phyloP scores from a whole-genome alignment of 306 rosid genomes.

The Cicer arietinum region DNA sequence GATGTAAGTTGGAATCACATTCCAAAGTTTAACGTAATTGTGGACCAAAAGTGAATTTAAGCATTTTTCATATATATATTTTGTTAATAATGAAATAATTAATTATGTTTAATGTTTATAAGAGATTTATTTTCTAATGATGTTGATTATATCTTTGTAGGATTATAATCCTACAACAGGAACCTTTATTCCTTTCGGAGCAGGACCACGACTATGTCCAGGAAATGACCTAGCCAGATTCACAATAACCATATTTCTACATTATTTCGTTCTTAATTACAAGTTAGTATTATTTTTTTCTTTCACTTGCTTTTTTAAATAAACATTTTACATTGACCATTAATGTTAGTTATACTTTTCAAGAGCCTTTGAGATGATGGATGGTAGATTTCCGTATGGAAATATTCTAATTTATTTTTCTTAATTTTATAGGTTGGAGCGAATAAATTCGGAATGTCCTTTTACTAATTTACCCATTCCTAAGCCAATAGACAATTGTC shows the following conservation, averaged over 20 bases:
- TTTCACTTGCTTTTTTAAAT: not conserved
- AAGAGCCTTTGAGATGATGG: not conserved
- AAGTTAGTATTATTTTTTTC: not conserved
- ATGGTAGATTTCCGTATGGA: too few relatives aligned
- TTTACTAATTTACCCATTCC: not conserved
- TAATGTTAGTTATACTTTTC: too few relatives aligned
- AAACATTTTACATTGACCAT: too few relatives aligned
- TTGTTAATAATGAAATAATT: too few relatives aligned
- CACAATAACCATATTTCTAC: not conserved
- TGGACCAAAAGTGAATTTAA: too few relatives aligned
- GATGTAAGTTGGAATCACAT: not conserved
- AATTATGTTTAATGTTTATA: too few relatives aligned
- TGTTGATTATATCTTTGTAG: not conserved
- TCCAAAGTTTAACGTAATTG: too few relatives aligned
- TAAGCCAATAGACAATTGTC: not conserved
- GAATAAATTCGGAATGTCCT: conserved; percentile 42
- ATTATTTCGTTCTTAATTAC: conserved; percentile 11
- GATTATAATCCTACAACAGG: not conserved
- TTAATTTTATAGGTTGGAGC: conserved; percentile 53
- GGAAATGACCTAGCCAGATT: not conserved
- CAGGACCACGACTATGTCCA: not conserved
- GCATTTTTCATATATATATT: too few relatives aligned
- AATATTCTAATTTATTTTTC: not conserved
- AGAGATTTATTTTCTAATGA: not conserved
- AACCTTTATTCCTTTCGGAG: conserved; percentile 7